Conservation (phyloP, 768 basidiomycete species). For the Crucibulum laeve region DNA sequence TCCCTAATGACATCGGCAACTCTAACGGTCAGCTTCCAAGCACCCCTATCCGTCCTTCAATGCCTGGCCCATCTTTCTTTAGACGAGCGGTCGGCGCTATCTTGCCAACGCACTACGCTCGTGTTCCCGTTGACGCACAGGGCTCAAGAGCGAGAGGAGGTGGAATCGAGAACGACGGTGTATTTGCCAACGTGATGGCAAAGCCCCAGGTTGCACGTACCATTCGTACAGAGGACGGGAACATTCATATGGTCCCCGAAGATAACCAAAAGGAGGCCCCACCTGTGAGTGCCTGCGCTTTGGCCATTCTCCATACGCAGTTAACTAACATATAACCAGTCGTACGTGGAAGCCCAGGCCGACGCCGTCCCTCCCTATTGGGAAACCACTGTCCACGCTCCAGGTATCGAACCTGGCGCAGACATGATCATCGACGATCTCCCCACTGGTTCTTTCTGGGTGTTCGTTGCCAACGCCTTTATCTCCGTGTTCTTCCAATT, state of each 20-base stretch:
- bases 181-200: slow-evolving; percentile 91
- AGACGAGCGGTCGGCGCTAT: slow-evolving; percentile 55
- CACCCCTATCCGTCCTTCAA: slow-evolving; percentile 33
- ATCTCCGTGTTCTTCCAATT: slow-evolving; percentile 97
- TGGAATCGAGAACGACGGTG: slow-evolving; percentile 85
- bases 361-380: slow-evolving; percentile 95
- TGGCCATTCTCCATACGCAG: not conserved
- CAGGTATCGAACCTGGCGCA: slow-evolving; percentile 40
- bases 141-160: slow-evolving; percentile 45
- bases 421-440: slow-evolving; percentile 89
- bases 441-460: slow-evolving; percentile 70
- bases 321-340: slow-evolving; percentile 33
- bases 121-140: slow-evolving; percentile 38
- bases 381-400: slow-evolving; percentile 93
- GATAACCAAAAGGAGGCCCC: slow-evolving; percentile 78
- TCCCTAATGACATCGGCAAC: slow-evolving; percentile 69
- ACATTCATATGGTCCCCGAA: slow-evolving; percentile 68
- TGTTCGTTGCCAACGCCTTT: slow-evolving; percentile 77
- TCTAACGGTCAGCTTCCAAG: slow-evolving; percentile 63
- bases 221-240: slow-evolving; percentile 49
- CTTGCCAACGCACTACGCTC: slow-evolving; percentile 62
- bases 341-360: slow-evolving; percentile 82
- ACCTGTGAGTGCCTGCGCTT: slow-evolving; percentile 54
- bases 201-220: slow-evolving; percentile 61
- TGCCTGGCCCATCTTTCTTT: slow-evolving; percentile 47